Evolutionary conservation across 495 filamentous ascomycete genomes (phyloP).

Genomic region (Neurospora sp.): DNA sequence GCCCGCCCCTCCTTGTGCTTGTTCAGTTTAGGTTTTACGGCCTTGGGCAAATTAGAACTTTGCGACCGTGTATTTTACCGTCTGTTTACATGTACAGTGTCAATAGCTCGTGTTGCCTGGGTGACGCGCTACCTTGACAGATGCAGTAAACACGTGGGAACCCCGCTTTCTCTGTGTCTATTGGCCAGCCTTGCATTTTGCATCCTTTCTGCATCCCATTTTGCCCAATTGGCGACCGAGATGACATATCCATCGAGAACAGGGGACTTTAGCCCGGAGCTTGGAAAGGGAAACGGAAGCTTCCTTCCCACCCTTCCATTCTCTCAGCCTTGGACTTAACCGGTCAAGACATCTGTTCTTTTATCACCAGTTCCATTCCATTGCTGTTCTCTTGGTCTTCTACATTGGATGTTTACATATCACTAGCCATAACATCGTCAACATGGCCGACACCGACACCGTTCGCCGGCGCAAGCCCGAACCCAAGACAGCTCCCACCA

Average conservation of each 20-base stretch:
- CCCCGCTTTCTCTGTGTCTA: background rate
- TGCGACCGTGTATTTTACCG: background rate
- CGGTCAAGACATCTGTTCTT: constrained; percentile 12
- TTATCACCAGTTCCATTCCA: constrained; percentile 5
- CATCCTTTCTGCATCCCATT: background rate
- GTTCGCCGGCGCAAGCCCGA: constrained; percentile 24
- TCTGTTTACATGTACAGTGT: background rate
- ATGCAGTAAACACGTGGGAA: background rate
- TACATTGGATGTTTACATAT: background rate
- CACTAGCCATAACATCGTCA: background rate
- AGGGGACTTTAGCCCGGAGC: background rate
- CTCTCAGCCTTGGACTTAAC: constrained; percentile 5
- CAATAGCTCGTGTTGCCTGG: background rate
- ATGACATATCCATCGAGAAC: background rate
- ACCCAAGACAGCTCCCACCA: background rate
- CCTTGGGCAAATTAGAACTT: background rate
- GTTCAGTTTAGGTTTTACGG: background rate
- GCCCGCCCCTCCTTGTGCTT: background rate
- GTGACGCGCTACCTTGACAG: background rate
- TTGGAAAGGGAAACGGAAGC: background rate
- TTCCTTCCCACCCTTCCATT: background rate
- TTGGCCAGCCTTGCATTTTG: background rate
- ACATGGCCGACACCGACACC: constrained; percentile 17
- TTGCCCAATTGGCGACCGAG: background rate
- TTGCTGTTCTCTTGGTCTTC: background rate